Evolutionary conservation across 164 flowering plant species (phyloP), one percentile per base, ranked within the genome.

Genomic region (Liriodendron chinense): DNA sequence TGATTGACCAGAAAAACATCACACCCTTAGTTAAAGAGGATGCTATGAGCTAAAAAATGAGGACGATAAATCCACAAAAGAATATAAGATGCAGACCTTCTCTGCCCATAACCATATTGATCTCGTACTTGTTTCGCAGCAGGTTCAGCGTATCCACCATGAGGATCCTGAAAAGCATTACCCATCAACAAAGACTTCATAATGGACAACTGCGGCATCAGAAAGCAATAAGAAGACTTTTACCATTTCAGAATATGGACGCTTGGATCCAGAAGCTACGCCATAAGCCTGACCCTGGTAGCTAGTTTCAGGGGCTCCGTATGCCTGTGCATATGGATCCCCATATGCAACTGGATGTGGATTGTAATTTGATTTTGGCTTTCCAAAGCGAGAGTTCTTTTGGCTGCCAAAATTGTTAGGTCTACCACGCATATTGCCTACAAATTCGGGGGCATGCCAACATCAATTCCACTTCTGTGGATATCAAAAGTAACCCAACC

Each of bases 71-170:
- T 22, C 62, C 59, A 16, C 23, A 43, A 16, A 70, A 1, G 50
- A 73, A 16, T n/a, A 43, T 21, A 72, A 1, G 50, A 73, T 49
- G 67, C 57, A 72, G 25, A 85, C 85, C 85, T 77, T 78, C 75
- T 76, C 25, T 28, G 71, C 72, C 73, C 83, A 69, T 83, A 79
- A 72, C 75, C 80, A 80, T 77, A 75, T 61, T 69, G 70, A 71
- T 62, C 75, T 8, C 71, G 80, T 47, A 71, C 78, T 66, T 74
- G 81, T 47, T 74, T 79, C 24, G 10, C 26, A 26, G 80, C 74
- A 49, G 81, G 80, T 71, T 70, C 76, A 73, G 71, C n/a, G 69
- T 78, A 85, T 67, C 88, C 88, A 78, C 84, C 85, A 85, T 84
- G 88, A 24, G 88, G 86, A 48, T 77, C 86, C 84, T 82, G 75